Conservation (phyloP, 2,329 filamentous ascomycete species). For the Fusarium coicis region DNA sequence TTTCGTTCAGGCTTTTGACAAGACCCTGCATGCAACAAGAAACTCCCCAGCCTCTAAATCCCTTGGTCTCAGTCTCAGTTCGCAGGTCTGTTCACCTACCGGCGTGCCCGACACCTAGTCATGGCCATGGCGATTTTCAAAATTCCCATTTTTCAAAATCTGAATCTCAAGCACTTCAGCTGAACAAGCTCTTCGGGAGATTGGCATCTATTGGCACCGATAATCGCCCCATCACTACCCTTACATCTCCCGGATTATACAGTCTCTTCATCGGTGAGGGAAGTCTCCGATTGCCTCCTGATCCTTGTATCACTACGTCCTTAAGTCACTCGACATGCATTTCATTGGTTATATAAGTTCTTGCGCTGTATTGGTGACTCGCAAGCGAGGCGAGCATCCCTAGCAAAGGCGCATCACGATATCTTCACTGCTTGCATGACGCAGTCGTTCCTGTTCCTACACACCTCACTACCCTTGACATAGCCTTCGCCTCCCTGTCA, state of each 20-base stretch:
- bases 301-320: neutral
- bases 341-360: neutral
- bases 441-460: neutral
- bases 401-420: neutral
- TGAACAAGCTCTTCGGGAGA: constrained; percentile 4
- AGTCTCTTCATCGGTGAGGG: neutral
- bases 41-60: neutral
- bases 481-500: neutral
- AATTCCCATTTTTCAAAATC: neutral
- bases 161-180: neutral
- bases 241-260: neutral
- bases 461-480: neutral
- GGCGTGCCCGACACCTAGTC: constrained; percentile 14
- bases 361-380: neutral
- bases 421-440: neutral
- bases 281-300: neutral
- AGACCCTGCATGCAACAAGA: neutral
- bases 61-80: neutral
- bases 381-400: neutral
- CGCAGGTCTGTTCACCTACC: neutral
- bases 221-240: neutral
- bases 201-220: neutral
- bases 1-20: neutral
- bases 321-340: neutral
- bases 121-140: neutral